These are phyloP conservation scores for Rhizopogon vesiculosus DNA, from an alignment of 768 basidiomycete genomes.

Conservation along the genomic window DNA sequence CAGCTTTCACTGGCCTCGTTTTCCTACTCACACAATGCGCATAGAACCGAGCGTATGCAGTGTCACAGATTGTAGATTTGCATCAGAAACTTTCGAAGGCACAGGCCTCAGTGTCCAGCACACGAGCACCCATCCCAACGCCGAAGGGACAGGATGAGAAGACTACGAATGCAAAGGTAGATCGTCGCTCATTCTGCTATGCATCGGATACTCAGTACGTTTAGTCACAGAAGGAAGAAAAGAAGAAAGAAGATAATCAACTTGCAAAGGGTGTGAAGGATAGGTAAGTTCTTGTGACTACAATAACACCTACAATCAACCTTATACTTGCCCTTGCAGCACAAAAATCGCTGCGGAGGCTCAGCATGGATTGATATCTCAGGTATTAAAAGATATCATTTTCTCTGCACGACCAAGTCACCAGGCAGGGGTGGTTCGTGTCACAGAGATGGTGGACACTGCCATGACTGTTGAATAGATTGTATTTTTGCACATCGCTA, in stretches of 20 bases:
- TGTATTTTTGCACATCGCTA: neutral
- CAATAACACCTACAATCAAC: neutral
- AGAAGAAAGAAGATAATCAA: slow-evolving; percentile 87
- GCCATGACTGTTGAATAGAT: slow-evolving; percentile 30
- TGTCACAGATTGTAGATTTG: slow-evolving; percentile 85
- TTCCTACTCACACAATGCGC: neutral
- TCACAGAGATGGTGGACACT: slow-evolving; percentile 30
- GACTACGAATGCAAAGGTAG: slow-evolving; percentile 35
- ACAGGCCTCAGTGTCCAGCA: slow-evolving; percentile 48
- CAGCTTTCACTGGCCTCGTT: neutral
- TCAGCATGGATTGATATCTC: slow-evolving; percentile 90
- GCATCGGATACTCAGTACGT: neutral
- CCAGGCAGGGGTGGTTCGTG: slow-evolving; percentile 16
- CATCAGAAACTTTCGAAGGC: slow-evolving; percentile 85
- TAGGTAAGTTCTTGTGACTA: slow-evolving; percentile 44
- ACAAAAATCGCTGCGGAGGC: slow-evolving; percentile 87
- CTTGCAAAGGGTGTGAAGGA: slow-evolving; percentile 89
- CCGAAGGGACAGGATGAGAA: slow-evolving; percentile 50
- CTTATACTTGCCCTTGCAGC: slow-evolving; percentile 34
- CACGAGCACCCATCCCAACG: slow-evolving; percentile 52
- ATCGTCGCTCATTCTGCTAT: neutral
- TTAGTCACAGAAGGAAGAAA: slow-evolving; percentile 43
- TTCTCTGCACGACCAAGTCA: slow-evolving; percentile 55
- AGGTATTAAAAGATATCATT: slow-evolving; percentile 89
- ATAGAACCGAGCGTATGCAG: slow-evolving; percentile 92